Evolutionary conservation across 345 rosid species (phyloP).

Genomic region (Eucalyptus regnans): DNA sequence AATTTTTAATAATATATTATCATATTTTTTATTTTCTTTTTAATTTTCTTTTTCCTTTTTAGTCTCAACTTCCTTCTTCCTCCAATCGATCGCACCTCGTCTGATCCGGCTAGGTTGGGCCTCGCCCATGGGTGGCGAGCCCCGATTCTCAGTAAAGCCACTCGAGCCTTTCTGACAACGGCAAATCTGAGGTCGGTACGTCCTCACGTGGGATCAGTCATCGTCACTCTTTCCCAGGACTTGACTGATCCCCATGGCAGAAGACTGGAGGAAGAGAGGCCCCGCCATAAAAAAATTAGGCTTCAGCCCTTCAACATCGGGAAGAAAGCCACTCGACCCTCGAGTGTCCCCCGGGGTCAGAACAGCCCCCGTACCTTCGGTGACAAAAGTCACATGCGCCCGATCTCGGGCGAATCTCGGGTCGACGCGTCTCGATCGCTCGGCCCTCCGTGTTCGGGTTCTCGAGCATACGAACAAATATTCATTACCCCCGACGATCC

Average conservation of each 20-base stretch:
- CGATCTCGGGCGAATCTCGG: not conserved
- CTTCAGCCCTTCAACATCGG: not conserved
- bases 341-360: not conserved
- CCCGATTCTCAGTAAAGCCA: no score
- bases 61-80: no score
- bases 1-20: no score
- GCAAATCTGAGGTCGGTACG: no score
- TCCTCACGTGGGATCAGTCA: not conserved
- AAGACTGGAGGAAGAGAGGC: not conserved
- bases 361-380: not conserved
- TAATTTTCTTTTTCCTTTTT: no score
- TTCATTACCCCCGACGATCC: no score
- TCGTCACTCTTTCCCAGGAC: not conserved
- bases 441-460: not conserved
- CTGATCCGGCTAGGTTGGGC: no score
- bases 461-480: not conserved
- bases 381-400: not conserved
- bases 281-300: not conserved
- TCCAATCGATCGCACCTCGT: accelerated
- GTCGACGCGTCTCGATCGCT: not conserved
- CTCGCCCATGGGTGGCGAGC: accelerated
- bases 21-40: no score
- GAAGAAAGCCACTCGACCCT: not conserved
- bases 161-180: no score
- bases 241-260: not conserved